phyloP scores from a whole-genome alignment of 2,329 filamentous ascomycete genomes.

The Fusarium tupiense region DNA sequence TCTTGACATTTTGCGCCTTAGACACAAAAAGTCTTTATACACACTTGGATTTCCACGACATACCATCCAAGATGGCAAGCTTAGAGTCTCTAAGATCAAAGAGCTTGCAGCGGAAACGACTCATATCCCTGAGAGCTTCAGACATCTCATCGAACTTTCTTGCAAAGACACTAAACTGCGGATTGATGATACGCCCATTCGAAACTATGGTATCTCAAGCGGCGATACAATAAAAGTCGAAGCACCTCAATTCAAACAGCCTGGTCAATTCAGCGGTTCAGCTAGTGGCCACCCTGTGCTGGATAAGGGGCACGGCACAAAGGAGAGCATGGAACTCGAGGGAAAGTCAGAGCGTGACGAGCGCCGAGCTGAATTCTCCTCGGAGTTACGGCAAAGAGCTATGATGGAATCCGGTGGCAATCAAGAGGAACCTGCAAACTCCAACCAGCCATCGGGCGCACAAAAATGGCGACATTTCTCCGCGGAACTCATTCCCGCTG shows the following conservation, averaged over 20 bases:
- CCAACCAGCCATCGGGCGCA: too few relatives aligned
- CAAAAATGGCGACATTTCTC: too few relatives aligned
- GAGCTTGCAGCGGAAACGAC: neutral
- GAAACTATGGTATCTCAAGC: neutral
- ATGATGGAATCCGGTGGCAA: rapidly evolving
- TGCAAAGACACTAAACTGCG: rapidly evolving
- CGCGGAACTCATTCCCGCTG: too few relatives aligned
- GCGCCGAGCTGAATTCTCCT: neutral
- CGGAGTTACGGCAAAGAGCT: neutral
- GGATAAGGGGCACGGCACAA: rapidly evolving
- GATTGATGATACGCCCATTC: rapidly evolving
- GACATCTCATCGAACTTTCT: neutral
- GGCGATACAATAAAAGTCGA: neutral
- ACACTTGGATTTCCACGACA: neutral
- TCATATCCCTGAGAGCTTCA: rapidly evolving
- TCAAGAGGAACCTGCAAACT: neutral
- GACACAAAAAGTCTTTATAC: neutral
- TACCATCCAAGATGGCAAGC: neutral
- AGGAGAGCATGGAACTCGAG: rapidly evolving
- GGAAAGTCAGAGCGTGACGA: neutral
- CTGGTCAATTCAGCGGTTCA: rapidly evolving
- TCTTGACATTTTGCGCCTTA: neutral
- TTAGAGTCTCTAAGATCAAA: neutral
- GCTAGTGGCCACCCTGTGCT: rapidly evolving
- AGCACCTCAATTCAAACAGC: neutral